A percentile compares a stretch with the other conserved stretches of the same genome.
Evolutionary conservation across 2,329 filamentous ascomycete genomes (phyloP).

Genomic region (Hymenoscyphus albidus): DNA sequence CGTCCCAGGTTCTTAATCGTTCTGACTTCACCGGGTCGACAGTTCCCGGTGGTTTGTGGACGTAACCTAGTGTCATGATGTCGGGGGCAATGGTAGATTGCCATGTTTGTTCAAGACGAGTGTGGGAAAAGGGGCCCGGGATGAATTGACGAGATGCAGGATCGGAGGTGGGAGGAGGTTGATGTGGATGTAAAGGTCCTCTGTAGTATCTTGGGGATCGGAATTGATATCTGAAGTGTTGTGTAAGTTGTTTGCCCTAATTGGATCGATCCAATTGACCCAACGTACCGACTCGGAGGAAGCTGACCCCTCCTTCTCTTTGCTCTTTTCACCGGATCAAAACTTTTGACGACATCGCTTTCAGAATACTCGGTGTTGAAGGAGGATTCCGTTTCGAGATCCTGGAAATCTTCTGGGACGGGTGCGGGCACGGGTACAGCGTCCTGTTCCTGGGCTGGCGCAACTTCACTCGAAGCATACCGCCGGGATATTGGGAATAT

Average conservation of each 20-base stretch:
- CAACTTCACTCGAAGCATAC: constrained; percentile 31
- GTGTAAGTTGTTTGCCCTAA: constrained; percentile 10
- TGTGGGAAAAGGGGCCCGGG: constrained; percentile 85
- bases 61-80: constrained; percentile 83
- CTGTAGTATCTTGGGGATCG: constrained; percentile 92
- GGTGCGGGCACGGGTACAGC: constrained; percentile 2
- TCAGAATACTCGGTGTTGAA: constrained; percentile 36
- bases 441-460: constrained; percentile 18
- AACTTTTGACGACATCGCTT: constrained; percentile 38
- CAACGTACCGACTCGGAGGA: constrained; percentile 39
- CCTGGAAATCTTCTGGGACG: constrained; percentile 33
- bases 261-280: constrained; percentile 6
- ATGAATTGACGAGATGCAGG: constrained; percentile 83
- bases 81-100: constrained; percentile 81
- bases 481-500: constrained; percentile 23
- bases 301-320: constrained; percentile 38
- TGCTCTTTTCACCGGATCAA: constrained; percentile 46
- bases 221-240: constrained; percentile 74
- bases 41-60: constrained; percentile 77
- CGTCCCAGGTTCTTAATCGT: constrained; percentile 80
- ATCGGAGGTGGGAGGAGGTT: constrained; percentile 81
- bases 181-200: constrained; percentile 87
- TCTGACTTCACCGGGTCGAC: constrained; percentile 53
- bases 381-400: constrained; percentile 46
- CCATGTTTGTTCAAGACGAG: constrained; percentile 87